Conservation (phyloP, 345 rosid genomes). For the Gossypium raimondii region DNA sequence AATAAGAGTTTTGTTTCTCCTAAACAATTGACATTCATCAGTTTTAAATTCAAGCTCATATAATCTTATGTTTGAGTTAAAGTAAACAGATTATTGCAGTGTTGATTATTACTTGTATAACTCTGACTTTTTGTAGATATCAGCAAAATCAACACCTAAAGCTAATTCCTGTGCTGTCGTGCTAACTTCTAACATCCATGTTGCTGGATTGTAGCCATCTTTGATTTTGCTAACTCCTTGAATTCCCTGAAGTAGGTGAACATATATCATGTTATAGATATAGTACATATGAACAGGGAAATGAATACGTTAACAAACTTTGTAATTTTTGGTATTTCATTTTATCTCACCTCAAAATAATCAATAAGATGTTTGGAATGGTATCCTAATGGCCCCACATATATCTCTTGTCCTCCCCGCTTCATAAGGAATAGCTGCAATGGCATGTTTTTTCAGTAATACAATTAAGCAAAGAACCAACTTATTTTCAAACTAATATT, state of each 20-base stretch:
- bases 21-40: conserved; percentile 13
- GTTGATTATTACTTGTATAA: conserved; percentile 42
- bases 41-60: background rate
- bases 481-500: background rate
- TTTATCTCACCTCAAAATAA: conserved; percentile 58
- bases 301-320: background rate
- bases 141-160: conserved; percentile 58
- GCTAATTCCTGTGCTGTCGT: conserved; percentile 52
- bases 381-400: conserved; percentile 72
- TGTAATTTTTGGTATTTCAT: background rate
- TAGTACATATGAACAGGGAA: background rate
- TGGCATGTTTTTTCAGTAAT: background rate
- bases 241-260: conserved; percentile 34
- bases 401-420: conserved; percentile 78
- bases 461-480: background rate
- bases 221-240: conserved; percentile 57
- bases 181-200: conserved; percentile 84
- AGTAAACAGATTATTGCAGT: background rate
- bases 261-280: background rate
- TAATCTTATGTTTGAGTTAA: background rate
- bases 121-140: conserved; percentile 53
- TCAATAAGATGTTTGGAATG: conserved; percentile 52
- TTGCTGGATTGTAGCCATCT: conserved; percentile 82
- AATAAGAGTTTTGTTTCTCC: conserved; percentile 66
- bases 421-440: conserved; percentile 63